Evolutionary conservation across 2,329 filamentous ascomycete genomes (phyloP).

Genomic region (Pezicula neosporulosa): DNA sequence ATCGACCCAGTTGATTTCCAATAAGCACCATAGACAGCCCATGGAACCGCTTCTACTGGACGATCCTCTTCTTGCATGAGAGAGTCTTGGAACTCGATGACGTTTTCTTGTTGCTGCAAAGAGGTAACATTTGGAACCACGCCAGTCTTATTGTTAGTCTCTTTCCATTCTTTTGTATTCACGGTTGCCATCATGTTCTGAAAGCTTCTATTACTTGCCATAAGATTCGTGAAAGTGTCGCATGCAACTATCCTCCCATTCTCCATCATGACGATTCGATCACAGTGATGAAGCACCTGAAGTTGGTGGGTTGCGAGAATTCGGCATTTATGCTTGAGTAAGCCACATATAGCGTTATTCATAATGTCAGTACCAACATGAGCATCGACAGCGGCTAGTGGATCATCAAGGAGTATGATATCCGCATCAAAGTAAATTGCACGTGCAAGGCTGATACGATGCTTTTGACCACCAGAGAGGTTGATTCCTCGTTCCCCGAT

Average conservation of each 20-base stretch:
- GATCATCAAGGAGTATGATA: slow-evolving; percentile 67
- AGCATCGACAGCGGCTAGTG: slow-evolving; percentile 65
- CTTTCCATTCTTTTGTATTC: no score
- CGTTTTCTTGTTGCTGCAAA: slow-evolving; percentile 60
- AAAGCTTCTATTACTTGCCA: no score
- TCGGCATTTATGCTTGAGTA: slow-evolving; percentile 84
- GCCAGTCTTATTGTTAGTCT: slow-evolving; percentile 69
- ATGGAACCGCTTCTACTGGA: slow-evolving; percentile 59
- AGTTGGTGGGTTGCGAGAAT: slow-evolving; percentile 94
- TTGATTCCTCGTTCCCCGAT: slow-evolving; percentile 96
- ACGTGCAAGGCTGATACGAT: slow-evolving; percentile 88
- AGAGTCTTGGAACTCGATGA: no score
- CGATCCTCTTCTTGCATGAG: slow-evolving; percentile 73
- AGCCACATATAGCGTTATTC: slow-evolving; percentile 86
- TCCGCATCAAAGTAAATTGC: slow-evolving; percentile 69
- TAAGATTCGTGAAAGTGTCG: slow-evolving; percentile 87
- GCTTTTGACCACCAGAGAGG: slow-evolving; percentile 92
- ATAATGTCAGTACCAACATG: slow-evolving; percentile 77
- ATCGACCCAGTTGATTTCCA: slow-evolving; percentile 57
- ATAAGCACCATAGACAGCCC: slow-evolving; percentile 63
- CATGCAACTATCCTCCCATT: slow-evolving; percentile 80
- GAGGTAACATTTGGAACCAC: slow-evolving; percentile 85
- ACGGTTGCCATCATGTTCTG: no score
- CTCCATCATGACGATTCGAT: slow-evolving; percentile 92
- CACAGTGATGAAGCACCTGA: slow-evolving; percentile 85